Evolutionary conservation across 2,329 filamentous ascomycete species (phyloP).

Genomic region (Zasmidium citrigriseum): DNA sequence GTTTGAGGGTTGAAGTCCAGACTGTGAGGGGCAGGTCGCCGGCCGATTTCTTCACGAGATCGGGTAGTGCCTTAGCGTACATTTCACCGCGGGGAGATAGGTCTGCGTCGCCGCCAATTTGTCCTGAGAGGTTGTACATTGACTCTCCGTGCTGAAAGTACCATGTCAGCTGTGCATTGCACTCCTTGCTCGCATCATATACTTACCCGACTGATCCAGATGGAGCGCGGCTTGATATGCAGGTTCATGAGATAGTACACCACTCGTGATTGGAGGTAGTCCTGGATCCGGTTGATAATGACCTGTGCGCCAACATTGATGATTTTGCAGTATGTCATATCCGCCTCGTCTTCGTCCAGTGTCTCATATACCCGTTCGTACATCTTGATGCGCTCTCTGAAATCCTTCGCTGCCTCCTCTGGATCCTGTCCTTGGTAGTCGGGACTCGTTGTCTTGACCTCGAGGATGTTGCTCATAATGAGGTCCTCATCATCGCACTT

Average conservation of each 20-base stretch:
- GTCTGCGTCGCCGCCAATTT: conserved; percentile 89
- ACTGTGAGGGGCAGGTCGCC: conserved; percentile 72
- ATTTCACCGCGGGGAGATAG: conserved; percentile 83
- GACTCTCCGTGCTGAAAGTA: conserved; percentile 81
- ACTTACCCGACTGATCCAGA: conserved; percentile 79
- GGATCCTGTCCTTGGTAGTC: conserved; percentile 95
- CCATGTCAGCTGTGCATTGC: neutral
- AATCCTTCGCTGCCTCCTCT: conserved; percentile 85
- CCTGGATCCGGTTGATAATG: conserved; percentile 96
- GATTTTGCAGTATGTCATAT: conserved; percentile 94
- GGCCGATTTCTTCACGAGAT: conserved; percentile 80
- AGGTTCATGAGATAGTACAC: conserved; percentile 99
- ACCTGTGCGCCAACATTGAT: conserved; percentile 95
- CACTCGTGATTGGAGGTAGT: conserved; percentile 93
- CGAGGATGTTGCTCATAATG: conserved; percentile 91
- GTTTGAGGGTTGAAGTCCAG: conserved; percentile 74
- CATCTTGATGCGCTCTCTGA: conserved; percentile 90
- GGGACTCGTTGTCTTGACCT: conserved; percentile 90
- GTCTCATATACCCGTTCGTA: conserved; percentile 97
- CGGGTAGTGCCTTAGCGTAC: conserved; percentile 82
- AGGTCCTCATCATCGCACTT: conserved; percentile 94
- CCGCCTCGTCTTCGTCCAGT: conserved; percentile 82
- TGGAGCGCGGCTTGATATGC: conserved; percentile 92
- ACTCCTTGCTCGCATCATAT: neutral
- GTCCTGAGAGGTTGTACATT: conserved; percentile 82